Percentiles rank a stretch among this genome's conserved stretches.
phyloP scores from a whole-genome alignment of 1,139 yeast species.

The Blastobotrys buckinghamii region DNA sequence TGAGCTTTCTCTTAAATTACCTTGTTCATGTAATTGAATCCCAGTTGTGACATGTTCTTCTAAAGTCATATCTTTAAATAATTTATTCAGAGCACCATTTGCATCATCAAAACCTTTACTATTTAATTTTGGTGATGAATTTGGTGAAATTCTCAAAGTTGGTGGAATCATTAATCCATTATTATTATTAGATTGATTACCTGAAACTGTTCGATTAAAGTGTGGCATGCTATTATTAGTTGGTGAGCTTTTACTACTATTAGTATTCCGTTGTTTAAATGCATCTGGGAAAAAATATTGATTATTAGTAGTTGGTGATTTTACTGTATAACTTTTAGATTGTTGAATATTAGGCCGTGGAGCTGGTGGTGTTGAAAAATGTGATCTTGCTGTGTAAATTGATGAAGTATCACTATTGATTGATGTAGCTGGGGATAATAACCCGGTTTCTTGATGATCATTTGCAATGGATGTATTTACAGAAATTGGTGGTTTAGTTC shows the following conservation, averaged over 20 bases:
- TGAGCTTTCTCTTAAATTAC: constrained; percentile 63
- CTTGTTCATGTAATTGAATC: constrained; percentile 47
- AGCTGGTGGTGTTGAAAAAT: constrained; percentile 4
- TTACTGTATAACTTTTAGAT: not conserved
- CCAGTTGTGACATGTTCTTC: constrained; percentile 48
- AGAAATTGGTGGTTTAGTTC: not conserved
- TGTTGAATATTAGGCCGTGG: not conserved
- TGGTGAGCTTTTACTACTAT: not conserved
- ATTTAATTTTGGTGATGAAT: not conserved
- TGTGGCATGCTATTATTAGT: not conserved
- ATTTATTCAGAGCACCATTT: constrained; percentile 11
- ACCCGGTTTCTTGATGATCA: constrained; percentile 1
- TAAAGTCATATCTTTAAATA: constrained; percentile 25
- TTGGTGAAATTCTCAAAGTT: not conserved
- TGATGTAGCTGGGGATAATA: constrained; percentile 4
- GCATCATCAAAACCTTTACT: constrained; percentile 1
- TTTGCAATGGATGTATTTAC: not conserved
- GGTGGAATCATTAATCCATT: constrained; percentile 7
- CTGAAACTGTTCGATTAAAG: not conserved
- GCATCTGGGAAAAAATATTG: constrained; percentile 11
- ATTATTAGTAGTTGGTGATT: constrained; percentile 3
- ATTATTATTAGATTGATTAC: not conserved
- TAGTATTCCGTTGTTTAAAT: not conserved
- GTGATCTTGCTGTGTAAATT: constrained; percentile 5
- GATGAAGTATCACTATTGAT: constrained; percentile 7